Evolutionary conservation across 148 eudicot species (phyloP), one percentile per base, ranked within the genome.

Genomic region (Agrostemma githago): DNA sequence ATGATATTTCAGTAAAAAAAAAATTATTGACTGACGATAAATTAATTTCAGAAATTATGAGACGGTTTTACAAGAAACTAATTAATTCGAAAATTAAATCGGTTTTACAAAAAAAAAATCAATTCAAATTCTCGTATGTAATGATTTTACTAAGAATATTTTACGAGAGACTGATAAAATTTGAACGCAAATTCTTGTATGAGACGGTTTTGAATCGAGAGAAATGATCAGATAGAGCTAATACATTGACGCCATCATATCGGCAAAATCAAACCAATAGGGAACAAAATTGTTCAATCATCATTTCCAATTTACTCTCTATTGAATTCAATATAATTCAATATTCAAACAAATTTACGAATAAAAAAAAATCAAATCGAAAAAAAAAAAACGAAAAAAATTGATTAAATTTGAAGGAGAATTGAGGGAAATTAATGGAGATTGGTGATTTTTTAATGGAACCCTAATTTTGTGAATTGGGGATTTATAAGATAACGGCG

Each of bases 221-320:
- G 65, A 71, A 53, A 16, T 39, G 75, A 77, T 77, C 75, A 77
- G 80, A 77, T 77, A 77, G 80, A 77, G 80, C 80, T 77, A 77
- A 77, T 77, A 77, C 74, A 53, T 71, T 39, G 64, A 53, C 54
- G 80, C 80, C 80, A 77, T 77, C 80, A 71, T 71, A 19, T 53
- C 75, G 75, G 80, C 80, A 26, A 76, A 76, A 64, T 71, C 75
- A 71, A 71, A 64, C 75, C 70, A 77, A 77, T 77, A 77, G 79
- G 79, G 79, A 77, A 62, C 26, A 71, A 48, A 26, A 26, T 26
- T 26, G 80, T 77, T 77, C 71, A 77, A 17, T 77, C 80, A 77
- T 77, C 80, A 77, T 77, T 5, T 77, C 75, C 75, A 12, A 44
- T 44, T 44, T 76, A 21, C 65, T 62, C 68, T 73, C 68, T 5